These are phyloP conservation scores for Gleditsia sinensis DNA, from an alignment of 306 rosid genomes.

Conservation along the genomic window DNA sequence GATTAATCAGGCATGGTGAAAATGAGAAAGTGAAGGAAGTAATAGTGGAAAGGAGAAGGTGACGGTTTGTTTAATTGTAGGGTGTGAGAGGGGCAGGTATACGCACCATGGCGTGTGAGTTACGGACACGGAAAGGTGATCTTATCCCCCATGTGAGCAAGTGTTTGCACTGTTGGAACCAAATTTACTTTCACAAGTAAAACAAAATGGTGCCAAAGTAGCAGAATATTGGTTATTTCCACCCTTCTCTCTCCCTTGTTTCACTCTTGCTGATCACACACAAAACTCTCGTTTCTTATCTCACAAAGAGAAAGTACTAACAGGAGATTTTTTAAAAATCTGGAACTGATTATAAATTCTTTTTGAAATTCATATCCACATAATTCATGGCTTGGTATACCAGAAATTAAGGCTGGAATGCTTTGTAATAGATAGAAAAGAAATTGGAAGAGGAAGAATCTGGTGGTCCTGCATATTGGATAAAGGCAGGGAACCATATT, in stretches of 20 bases:
- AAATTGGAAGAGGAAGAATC: neutral
- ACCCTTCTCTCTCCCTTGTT: neutral
- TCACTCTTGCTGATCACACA: neutral
- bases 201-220: constrained; percentile 28
- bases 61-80: constrained; percentile 34
- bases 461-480: constrained; percentile 28
- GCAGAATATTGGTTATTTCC: constrained; percentile 30
- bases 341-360: neutral
- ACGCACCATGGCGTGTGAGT: constrained; percentile 45
- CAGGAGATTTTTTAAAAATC: neutral
- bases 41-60: neutral
- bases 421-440: neutral
- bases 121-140: constrained; percentile 51
- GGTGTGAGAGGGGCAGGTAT: constrained; percentile 30
- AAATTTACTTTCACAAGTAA: constrained; percentile 50
- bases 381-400: neutral
- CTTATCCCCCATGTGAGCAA: constrained; percentile 51
- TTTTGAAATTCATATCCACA: neutral
- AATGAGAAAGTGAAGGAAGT: constrained; percentile 10
- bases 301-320: neutral
- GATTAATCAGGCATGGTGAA: neutral
- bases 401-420: neutral
- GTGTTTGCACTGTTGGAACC: constrained; percentile 37
- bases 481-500: neutral
- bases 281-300: neutral